Evolutionary conservation across 2,329 filamentous ascomycete genomes (phyloP).

Genomic region (Alternaria dauci): DNA sequence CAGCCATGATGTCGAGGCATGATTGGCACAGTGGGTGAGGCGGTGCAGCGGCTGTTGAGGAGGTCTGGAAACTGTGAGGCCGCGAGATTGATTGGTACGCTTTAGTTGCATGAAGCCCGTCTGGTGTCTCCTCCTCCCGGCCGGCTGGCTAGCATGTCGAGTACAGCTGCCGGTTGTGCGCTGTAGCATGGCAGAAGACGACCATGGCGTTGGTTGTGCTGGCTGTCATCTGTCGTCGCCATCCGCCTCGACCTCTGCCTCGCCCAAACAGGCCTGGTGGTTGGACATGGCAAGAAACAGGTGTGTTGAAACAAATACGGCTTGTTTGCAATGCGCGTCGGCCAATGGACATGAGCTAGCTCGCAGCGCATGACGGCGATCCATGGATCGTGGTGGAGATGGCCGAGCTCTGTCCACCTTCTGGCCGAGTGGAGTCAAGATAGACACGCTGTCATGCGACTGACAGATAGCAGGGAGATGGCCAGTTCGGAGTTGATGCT

Average conservation of each 20-base stretch:
- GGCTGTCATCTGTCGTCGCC: slow-evolving; percentile 28
- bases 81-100: slow-evolving; percentile 29
- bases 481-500: neutral
- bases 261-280: slow-evolving; percentile 19
- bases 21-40: slow-evolving; percentile 32
- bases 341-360: slow-evolving; percentile 22
- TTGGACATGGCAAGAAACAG: slow-evolving; percentile 32
- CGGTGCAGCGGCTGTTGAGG: slow-evolving; percentile 45
- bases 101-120: slow-evolving; percentile 10
- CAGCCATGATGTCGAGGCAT: slow-evolving; percentile 13
- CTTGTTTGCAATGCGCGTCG: slow-evolving; percentile 26
- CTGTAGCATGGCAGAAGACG: neutral
- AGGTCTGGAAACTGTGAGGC: slow-evolving; percentile 19
- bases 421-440: slow-evolving; percentile 21
- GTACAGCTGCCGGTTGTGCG: neutral
- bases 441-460: slow-evolving; percentile 25
- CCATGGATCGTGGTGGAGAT: slow-evolving; percentile 23
- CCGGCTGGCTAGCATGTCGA: neutral
- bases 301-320: slow-evolving; percentile 38
- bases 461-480: slow-evolving; percentile 14
- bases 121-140: neutral
- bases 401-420: slow-evolving; percentile 16
- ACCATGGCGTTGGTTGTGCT: slow-evolving; percentile 4
- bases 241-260: neutral
- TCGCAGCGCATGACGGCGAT: slow-evolving; percentile 35